Evolutionary conservation across 441 rosid genomes (phyloP).

Genomic region (Croton laevigatus): DNA sequence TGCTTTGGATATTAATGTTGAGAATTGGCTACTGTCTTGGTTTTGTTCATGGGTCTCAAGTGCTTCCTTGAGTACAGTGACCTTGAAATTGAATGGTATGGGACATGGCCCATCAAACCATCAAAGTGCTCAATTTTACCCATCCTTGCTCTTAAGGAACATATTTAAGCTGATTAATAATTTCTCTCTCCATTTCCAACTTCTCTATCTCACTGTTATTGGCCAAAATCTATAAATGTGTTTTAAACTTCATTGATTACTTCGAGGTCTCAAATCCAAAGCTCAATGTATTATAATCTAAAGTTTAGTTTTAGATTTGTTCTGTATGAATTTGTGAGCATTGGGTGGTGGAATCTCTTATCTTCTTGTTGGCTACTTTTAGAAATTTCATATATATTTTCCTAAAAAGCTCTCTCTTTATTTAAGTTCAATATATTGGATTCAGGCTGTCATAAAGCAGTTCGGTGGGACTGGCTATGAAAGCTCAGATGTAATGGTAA

Average conservation of each 20-base stretch:
- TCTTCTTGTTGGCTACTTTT: neutral
- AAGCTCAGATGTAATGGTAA: conserved; percentile 76
- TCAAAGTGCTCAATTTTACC: neutral
- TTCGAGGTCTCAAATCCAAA: neutral
- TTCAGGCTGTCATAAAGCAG: conserved; percentile 94
- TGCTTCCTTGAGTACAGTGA: neutral
- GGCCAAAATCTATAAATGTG: neutral
- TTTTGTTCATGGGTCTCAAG: neutral
- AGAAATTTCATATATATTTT: conserved; percentile 2
- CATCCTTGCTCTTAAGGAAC: neutral
- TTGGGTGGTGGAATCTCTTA: neutral
- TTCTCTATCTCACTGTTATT: neutral
- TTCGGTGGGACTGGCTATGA: conserved; percentile 85
- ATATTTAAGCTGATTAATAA: neutral
- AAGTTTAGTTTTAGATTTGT: neutral
- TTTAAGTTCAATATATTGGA: conserved; percentile 16
- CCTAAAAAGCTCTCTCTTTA: neutral
- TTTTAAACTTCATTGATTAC: neutral
- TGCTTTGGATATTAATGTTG: neutral
- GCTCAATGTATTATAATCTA: neutral
- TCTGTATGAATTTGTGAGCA: neutral
- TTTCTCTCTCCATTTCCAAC: neutral
- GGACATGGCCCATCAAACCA: neutral
- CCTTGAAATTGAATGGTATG: neutral
- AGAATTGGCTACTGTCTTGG: neutral